These are phyloP conservation scores for Phalaenopsis equestris DNA, from an alignment of 106 monocot genomes.

Conservation along the genomic window DNA sequence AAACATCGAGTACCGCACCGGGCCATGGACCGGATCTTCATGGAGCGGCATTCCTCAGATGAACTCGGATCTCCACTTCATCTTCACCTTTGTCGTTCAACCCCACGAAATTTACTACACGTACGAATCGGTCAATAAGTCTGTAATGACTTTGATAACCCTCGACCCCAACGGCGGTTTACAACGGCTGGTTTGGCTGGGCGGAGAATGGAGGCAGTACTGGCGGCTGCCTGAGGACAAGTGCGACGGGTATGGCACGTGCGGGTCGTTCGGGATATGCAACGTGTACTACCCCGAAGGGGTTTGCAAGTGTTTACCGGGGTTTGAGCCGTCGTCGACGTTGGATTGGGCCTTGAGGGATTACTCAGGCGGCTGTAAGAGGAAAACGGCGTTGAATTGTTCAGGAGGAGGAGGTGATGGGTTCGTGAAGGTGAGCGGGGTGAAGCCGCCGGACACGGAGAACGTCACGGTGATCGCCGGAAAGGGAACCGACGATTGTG, in stretches of 20 bases:
- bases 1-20: slow-evolving; percentile 5
- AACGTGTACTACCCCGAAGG: not conserved
- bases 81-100: not conserved
- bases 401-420: not conserved
- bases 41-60: slow-evolving; percentile 11
- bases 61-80: slow-evolving; percentile 1
- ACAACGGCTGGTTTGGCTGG: slow-evolving; percentile 7
- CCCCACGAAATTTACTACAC: not conserved
- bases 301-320: slow-evolving; percentile 27
- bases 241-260: slow-evolving; percentile 9
- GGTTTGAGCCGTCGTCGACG: slow-evolving; percentile 25
- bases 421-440: not conserved
- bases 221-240: slow-evolving; percentile 4
- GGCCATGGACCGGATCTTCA: not conserved
- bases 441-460: slow-evolving; percentile 16
- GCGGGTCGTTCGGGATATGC: slow-evolving; percentile 9
- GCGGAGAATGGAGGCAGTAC: slow-evolving; percentile 2
- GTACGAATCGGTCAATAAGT: slow-evolving; percentile 5
- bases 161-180: not conserved
- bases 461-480: slow-evolving; percentile 3
- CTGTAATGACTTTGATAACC: not conserved
- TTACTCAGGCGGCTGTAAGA: not conserved
- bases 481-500: not conserved
- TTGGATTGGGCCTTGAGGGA: not conserved
- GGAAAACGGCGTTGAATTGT: slow-evolving; percentile 1